Percentiles rank a stretch among this genome's conserved stretches.
These are phyloP conservation scores for Fraxinus xanthoxyloides DNA, from an alignment of 305 asterid genomes.

Conservation along the genomic window DNA sequence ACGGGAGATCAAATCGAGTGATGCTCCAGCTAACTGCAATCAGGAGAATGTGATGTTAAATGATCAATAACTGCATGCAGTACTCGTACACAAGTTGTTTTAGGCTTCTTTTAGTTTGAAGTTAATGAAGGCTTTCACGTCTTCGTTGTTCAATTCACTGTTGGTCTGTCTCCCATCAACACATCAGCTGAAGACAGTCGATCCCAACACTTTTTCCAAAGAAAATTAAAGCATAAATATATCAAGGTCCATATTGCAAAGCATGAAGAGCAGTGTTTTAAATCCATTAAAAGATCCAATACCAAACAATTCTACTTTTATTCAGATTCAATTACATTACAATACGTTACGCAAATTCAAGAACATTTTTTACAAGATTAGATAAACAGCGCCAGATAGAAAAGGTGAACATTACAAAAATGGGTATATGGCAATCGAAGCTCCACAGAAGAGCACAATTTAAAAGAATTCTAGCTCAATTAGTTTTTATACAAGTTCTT, in stretches of 20 bases:
- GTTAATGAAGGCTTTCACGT: too few species aligned
- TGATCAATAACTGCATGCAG: neutral
- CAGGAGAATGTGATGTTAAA: neutral
- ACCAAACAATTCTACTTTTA: too few species aligned
- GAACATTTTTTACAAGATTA: neutral
- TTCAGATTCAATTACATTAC: too few species aligned
- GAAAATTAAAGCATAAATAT: neutral
- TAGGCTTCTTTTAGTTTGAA: neutral
- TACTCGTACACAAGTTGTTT: neutral
- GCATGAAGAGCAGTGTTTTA: too few species aligned
- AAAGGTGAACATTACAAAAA: neutral
- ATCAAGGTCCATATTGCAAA: neutral
- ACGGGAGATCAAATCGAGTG: conserved; percentile 39
- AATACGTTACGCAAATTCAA: too few species aligned
- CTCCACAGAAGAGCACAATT: neutral
- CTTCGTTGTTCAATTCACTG: too few species aligned
- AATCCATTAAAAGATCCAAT: too few species aligned
- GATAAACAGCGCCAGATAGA: neutral
- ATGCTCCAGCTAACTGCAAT: conserved; percentile 43
- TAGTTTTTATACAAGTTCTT: neutral
- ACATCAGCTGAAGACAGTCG: too few species aligned
- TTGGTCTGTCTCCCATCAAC: too few species aligned
- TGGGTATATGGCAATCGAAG: neutral
- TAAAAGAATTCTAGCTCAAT: neutral
- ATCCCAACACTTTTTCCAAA: neutral